Evolutionary conservation across 2,329 filamentous ascomycete genomes (phyloP).

Genomic region (Beauveria australis): DNA sequence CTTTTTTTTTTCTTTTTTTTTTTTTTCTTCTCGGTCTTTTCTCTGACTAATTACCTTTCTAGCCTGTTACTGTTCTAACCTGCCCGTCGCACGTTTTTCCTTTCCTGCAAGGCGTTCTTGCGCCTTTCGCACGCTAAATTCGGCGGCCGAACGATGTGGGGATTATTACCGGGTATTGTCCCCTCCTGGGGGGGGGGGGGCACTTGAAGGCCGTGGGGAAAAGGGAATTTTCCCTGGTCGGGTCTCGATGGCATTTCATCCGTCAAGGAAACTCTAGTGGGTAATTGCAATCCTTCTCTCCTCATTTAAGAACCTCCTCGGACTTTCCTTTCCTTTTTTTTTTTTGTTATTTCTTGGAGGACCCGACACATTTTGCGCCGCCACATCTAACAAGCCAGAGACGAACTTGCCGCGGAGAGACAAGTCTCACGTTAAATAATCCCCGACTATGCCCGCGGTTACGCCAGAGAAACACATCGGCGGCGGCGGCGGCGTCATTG

Average conservation of each 20-base stretch:
- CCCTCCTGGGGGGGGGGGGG: neutral
- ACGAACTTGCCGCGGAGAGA: neutral
- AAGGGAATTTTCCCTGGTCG: neutral
- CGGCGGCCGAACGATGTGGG: neutral
- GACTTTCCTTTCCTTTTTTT: neutral
- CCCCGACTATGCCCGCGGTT: neutral
- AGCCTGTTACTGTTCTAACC: no score
- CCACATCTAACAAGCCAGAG: neutral
- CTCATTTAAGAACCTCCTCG: neutral
- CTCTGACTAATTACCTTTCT: no score
- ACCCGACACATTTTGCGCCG: neutral
- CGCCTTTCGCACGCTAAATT: neutral
- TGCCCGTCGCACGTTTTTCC: neutral
- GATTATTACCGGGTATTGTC: neutral
- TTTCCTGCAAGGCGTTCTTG: neutral
- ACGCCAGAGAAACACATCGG: neutral
- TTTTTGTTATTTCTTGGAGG: no score
- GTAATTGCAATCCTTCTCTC: neutral
- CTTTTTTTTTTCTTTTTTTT: no score
- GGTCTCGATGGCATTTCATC: neutral
- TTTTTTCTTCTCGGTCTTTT: no score
- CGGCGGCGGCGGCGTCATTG: neutral
- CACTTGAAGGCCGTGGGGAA: neutral
- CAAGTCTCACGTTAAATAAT: neutral
- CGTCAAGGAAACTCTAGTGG: neutral